phyloP scores from a whole-genome alignment of 768 basidiomycete genomes.

The Mycena filopes region DNA sequence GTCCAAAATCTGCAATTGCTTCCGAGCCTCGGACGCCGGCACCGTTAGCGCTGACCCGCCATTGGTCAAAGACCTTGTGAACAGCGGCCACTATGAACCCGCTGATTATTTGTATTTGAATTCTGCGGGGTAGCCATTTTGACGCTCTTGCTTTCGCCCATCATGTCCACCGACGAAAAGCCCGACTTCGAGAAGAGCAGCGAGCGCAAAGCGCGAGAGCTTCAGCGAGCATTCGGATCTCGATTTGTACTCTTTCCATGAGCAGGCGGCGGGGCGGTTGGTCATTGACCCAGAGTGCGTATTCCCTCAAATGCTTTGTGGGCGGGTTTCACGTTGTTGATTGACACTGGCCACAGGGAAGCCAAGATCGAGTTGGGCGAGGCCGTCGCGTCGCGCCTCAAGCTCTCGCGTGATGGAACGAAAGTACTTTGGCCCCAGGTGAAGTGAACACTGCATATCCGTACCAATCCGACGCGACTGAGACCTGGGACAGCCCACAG shows the following conservation, averaged over 20 bases:
- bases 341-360: constrained; percentile 48
- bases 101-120: too few species aligned
- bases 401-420: constrained; percentile 60
- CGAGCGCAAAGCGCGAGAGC: constrained; percentile 6
- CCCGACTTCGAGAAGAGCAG: constrained; percentile 19
- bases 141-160: not conserved
- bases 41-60: too few species aligned
- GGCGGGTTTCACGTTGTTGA: too few species aligned
- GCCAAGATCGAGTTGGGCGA: constrained; percentile 67
- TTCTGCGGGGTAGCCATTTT: not conserved
- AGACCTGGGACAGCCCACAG: constrained; percentile 46
- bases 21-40: too few species aligned
- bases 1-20: too few species aligned
- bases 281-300: constrained; percentile 68
- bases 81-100: too few species aligned
- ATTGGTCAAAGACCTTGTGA: too few species aligned
- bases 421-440: constrained; percentile 69
- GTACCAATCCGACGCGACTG: not conserved
- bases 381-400: constrained; percentile 57
- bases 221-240: constrained; percentile 38
- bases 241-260: constrained; percentile 55
- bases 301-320: not conserved
- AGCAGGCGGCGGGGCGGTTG: constrained; percentile 63
- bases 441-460: not conserved
- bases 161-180: constrained; percentile 29